Evolutionary conservation across 1,284 basidiomycete species (phyloP), one percentile per base, ranked within the genome.

Genomic region (Pseudozyma pruni): DNA sequence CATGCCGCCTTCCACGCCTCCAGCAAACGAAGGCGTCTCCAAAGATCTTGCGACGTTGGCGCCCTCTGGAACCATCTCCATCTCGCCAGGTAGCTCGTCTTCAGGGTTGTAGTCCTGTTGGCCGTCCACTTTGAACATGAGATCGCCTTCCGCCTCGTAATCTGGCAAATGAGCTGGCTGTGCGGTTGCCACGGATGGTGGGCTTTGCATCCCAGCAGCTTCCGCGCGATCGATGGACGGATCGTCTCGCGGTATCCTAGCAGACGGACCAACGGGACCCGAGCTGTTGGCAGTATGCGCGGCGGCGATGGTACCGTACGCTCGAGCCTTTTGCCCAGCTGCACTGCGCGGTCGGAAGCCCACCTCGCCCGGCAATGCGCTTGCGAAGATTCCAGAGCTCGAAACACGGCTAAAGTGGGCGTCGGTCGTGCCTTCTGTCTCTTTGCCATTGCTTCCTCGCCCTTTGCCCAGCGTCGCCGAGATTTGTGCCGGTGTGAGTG

Each of bases 41-140:
- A 19, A 45, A 9, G 37, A 23, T 17, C 51, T 47, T 2, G n/a
- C 44, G 27, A 29, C 32, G 11, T 25, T 31, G 17, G 23, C 5
- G 16, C 61, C 64, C 27, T 68, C 58, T 0, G 51, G 29, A 35
- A 52, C 43, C 71, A 73, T 61, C 50, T 73, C 71, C 66, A 73
- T 70, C 53, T 60, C 52, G 17, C 71, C 71, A 11, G 71, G 52
- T 33, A 69, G 49, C 27, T 70, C 71, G 45, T 73, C 71, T 37
- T 73, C 67, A 4, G 57, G 60, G 17, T 60, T 48, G 45, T 73
- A 73, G 5, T 52, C 60, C 9, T 33, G 48, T 31, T 59, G 60
- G 8, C 46, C 56, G 25, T 63, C 67, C 27, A 55, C 62, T 19
- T 50, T 63, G 48, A 70, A 70, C 19, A 70, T 63, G 11, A 70